These are phyloP conservation scores for Trametes maxima DNA, from an alignment of 768 basidiomycete genomes.

Conservation along the genomic window DNA sequence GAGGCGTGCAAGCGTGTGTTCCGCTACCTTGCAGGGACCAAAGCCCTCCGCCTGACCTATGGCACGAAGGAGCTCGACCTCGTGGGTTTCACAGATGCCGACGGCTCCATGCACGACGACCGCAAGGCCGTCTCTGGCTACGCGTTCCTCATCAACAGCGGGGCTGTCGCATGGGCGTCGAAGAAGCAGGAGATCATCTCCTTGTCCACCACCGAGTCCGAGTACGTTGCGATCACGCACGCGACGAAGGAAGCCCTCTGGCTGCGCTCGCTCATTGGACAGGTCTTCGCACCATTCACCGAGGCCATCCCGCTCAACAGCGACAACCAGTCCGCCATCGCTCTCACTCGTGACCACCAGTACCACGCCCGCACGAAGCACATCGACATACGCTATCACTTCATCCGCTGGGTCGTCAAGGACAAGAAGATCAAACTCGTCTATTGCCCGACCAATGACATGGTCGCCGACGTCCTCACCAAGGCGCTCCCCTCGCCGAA, in stretches of 20 bases:
- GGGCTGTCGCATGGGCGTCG: constrained; percentile 43
- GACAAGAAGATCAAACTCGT: constrained; percentile 1
- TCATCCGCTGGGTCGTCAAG: constrained; percentile 27
- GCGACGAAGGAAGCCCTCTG: constrained; percentile 33
- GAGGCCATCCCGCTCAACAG: too few relatives aligned
- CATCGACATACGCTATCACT: too few relatives aligned
- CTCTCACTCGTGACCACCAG: too few relatives aligned
- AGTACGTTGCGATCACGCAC: constrained; percentile 41
- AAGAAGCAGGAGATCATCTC: constrained; percentile 41
- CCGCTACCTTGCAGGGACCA: constrained; percentile 29
- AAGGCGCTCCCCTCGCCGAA: too few relatives aligned
- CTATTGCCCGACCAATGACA: background rate
- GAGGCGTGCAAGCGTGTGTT: constrained; percentile 27
- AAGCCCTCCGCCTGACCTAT: constrained; percentile 8
- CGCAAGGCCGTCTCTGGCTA: constrained; percentile 33
- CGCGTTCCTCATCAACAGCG: constrained; percentile 36
- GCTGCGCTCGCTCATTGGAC: too few relatives aligned
- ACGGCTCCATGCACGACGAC: too few relatives aligned
- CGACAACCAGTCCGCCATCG: too few relatives aligned
- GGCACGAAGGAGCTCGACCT: constrained; percentile 17
- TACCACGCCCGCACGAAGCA: too few relatives aligned
- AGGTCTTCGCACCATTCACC: too few relatives aligned
- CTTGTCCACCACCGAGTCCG: constrained; percentile 40
- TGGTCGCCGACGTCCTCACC: too few relatives aligned
- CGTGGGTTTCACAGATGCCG: constrained; percentile 17